phyloP scores from a whole-genome alignment of 495 filamentous ascomycete genomes.

The Bathelium albidoporum region DNA sequence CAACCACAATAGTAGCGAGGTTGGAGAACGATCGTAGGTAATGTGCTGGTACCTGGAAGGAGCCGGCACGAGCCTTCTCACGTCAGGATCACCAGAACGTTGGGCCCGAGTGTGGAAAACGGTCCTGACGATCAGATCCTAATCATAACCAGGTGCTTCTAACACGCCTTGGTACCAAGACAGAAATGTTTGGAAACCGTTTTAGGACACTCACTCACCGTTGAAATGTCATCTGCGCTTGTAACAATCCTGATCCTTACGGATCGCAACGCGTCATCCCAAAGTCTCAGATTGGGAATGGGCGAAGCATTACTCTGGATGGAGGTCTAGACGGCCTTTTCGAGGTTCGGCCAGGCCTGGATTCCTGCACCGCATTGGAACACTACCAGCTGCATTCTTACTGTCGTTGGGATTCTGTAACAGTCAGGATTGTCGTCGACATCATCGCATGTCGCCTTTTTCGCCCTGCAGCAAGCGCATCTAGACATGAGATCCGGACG shows the following conservation, averaged over 20 bases:
- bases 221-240: background rate
- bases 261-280: too few species aligned
- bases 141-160: too few species aligned
- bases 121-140: conserved; percentile 1
- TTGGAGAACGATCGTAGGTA: background rate
- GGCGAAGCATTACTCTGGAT: too few species aligned
- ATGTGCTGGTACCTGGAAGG: background rate
- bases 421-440: background rate
- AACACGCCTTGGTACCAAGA: too few species aligned
- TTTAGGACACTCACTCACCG: too few species aligned
- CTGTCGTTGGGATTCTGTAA: background rate
- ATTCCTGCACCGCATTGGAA: background rate
- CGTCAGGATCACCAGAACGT: background rate
- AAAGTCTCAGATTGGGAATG: too few species aligned
- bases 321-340: background rate
- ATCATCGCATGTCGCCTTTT: background rate
- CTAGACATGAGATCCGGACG: background rate
- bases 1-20: background rate
- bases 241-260: background rate
- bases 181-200: too few species aligned
- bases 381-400: too few species aligned
- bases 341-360: background rate
- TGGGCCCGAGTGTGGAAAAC: background rate
- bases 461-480: background rate
- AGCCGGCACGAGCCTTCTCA: conserved; percentile 1